Evolutionary conservation across 345 rosid genomes (phyloP).

Genomic region (Carallia pectinifolia): DNA sequence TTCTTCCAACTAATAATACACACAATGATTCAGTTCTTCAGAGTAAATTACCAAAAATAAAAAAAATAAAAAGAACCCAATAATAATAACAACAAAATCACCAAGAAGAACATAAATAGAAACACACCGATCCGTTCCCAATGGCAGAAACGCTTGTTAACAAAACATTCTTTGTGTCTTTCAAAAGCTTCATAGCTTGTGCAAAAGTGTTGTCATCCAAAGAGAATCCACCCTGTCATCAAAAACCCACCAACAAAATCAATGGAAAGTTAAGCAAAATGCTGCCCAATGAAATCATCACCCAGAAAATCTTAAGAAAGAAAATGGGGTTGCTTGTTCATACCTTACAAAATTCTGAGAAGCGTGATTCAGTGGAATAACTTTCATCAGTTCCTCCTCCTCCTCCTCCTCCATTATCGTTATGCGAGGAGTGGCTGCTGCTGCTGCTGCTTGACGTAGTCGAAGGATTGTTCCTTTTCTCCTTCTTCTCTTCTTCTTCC

Average conservation of each 20-base stretch:
- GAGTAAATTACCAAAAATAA: not conserved
- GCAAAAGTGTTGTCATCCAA: constrained; percentile 47
- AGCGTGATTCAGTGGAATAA: constrained; percentile 29
- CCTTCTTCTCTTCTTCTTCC: too few species aligned
- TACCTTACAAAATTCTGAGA: constrained; percentile 53
- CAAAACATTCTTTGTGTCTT: constrained; percentile 58
- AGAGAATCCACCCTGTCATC: constrained; percentile 53
- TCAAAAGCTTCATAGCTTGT: constrained; percentile 58
- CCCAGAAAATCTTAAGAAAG: not conserved
- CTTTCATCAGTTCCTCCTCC: constrained; percentile 27
- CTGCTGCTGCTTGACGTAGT: too few species aligned
- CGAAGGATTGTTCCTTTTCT: too few species aligned
- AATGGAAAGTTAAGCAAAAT: not conserved
- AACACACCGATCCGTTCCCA: constrained; percentile 64
- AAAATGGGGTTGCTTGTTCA: too few species aligned
- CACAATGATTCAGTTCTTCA: constrained; percentile 9
- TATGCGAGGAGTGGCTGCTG: too few species aligned
- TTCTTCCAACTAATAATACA: constrained; percentile 61
- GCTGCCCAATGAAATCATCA: too few species aligned
- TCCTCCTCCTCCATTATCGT: constrained; percentile 12
- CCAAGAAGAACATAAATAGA: not conserved
- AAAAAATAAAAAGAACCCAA: not conserved
- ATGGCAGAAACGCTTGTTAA: constrained; percentile 43
- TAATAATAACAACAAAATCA: not conserved
- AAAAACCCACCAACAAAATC: not conserved